Conservation (phyloP, 2,329 filamentous ascomycete genomes). For the Arthrocladium fulminans region DNA sequence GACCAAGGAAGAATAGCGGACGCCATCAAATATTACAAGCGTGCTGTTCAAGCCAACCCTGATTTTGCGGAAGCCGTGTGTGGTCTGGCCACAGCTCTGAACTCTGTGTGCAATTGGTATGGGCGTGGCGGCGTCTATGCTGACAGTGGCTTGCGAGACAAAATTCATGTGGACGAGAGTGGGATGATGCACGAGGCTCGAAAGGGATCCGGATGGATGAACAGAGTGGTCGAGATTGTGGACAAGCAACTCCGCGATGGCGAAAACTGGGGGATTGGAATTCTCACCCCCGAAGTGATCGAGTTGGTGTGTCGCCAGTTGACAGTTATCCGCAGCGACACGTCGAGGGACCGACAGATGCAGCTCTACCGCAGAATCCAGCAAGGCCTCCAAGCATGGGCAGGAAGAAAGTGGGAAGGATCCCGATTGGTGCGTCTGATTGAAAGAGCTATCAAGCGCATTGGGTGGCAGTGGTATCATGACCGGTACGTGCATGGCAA, state of each 20-base stretch:
- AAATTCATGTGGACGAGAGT: conserved; percentile 83
- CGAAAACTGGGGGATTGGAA: conserved; percentile 71
- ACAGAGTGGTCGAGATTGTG: conserved; percentile 84
- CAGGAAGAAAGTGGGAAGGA: conserved; percentile 75
- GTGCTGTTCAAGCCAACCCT: conserved; percentile 83
- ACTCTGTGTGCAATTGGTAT: conserved; percentile 92
- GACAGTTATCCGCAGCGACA: conserved; percentile 28
- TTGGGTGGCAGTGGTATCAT: conserved; percentile 79
- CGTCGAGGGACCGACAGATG: conserved; percentile 18
- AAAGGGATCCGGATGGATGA: conserved; percentile 68
- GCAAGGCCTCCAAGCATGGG: conserved; percentile 49
- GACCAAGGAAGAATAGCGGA: conserved; percentile 88
- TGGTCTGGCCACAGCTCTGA: conserved; percentile 85
- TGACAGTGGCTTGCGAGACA: conserved; percentile 64
- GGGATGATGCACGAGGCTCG: conserved; percentile 71
- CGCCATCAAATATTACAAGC: conserved; percentile 82
- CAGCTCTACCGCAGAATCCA: conserved; percentile 20
- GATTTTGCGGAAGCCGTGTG: conserved; percentile 96
- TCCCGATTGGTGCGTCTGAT: conserved; percentile 72
- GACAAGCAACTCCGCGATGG: conserved; percentile 79
- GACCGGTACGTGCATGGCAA: conserved; percentile 62
- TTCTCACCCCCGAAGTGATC: conserved; percentile 48
- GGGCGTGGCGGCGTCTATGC: conserved; percentile 77
- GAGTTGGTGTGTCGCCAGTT: conserved; percentile 45
- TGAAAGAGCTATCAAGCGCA: conserved; percentile 70